Evolutionary conservation across 495 filamentous ascomycete species (phyloP).

Genomic region (Niebla homalea): DNA sequence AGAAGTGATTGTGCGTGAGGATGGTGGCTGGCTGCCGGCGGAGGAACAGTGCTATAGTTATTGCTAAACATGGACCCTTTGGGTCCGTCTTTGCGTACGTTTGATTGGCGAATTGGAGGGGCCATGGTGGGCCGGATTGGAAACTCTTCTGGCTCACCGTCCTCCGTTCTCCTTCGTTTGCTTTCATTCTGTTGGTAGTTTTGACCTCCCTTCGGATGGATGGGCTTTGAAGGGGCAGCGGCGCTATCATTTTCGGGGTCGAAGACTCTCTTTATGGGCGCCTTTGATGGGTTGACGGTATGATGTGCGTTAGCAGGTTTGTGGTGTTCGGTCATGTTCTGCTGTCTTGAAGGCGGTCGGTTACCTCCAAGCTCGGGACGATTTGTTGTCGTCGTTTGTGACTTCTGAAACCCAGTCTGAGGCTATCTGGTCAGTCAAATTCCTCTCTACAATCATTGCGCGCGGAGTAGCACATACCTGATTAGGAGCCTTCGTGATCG

Average conservation of each 20-base stretch:
- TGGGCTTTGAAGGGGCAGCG: conserved; percentile 21
- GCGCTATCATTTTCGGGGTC: conserved; percentile 37
- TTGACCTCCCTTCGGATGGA: conserved; percentile 29
- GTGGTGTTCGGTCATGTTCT: conserved; percentile 36
- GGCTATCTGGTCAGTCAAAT: conserved; percentile 14
- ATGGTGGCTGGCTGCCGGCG: conserved; percentile 31
- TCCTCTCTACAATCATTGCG: neutral
- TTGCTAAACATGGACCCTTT: conserved; percentile 51
- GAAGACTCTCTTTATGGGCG: conserved; percentile 43
- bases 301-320: conserved; percentile 29
- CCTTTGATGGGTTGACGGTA: conserved; percentile 50
- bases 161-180: conserved; percentile 47
- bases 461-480: conserved; percentile 21
- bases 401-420: conserved; percentile 26
- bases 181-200: conserved; percentile 35
- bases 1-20: conserved; percentile 20
- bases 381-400: conserved; percentile 30
- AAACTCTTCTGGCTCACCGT: conserved; percentile 35
- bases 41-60: conserved; percentile 44
- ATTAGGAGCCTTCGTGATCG: conserved; percentile 29
- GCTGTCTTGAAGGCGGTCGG: conserved; percentile 41
- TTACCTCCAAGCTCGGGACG: conserved; percentile 34
- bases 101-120: conserved; percentile 71
- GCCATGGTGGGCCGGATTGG: conserved; percentile 49
- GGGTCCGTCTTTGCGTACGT: conserved; percentile 54